Base-by-base conservation (phyloP, 2,329 filamentous ascomycete genomes). In the Ceratocystis alfenasii region DNA sequence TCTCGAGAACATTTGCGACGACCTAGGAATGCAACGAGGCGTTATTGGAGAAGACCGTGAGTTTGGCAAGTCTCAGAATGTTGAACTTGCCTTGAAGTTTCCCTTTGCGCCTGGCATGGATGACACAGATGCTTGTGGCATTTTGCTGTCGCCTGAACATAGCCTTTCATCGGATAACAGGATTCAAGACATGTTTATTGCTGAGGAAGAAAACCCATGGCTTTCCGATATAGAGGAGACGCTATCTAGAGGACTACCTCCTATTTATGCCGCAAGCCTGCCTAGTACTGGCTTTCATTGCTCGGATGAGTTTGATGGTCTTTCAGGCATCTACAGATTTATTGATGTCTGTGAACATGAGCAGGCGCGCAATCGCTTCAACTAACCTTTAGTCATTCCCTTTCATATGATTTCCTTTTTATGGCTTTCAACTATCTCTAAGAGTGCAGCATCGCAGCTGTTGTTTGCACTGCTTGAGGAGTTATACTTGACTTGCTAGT, bases 21-120 rank as follows among this genome's bases (percentile, higher is more conserved):
- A 99, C 73, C 81, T 95, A 10, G 89, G 88, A n/a, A 81, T 99
- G 6, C 84, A 87, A 69, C 82, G 90, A 64, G 94, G 94, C 1
- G 78, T 89, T 3, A 83, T 97, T 3, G 78, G 82, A 12, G 87
- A 97, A 76, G 94, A 97, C 69, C 69, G 75, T 41, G 85, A 87
- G 20, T 95, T 95, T 70, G 83, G 89, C 65, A 72, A 75, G 5
- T 83, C 82, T 30, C n/a, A 30, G 28, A 90, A 88, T 7, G 84
- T 85, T 0, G 80, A 88, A 1, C 81, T 94, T 69, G 90, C 90
- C 4, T 80, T 97, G 22, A 81, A 86, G 55, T 96, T 96, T 71
- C 93, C 93, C 0, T 96, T 90, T 71, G 92, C 92, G 0, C 88
- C 92, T 0, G 79, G 78, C 15, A 70, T 70, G 3, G 69, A 73